These are phyloP conservation scores for Xylaria telfairii DNA, from an alignment of 495 filamentous ascomycete genomes.

Conservation along the genomic window DNA sequence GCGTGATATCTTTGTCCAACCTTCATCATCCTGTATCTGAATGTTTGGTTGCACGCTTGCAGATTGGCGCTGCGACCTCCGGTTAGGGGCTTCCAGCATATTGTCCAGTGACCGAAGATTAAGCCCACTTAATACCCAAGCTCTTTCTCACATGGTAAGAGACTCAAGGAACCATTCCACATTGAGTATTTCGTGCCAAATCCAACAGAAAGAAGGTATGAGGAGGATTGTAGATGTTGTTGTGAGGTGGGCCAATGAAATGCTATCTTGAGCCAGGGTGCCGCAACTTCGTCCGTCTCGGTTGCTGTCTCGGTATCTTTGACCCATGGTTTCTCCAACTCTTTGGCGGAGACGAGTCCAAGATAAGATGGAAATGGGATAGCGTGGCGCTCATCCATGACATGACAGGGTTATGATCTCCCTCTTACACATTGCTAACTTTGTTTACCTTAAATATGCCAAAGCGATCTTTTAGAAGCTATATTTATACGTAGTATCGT, in stretches of 20 bases:
- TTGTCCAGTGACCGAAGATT: not conserved
- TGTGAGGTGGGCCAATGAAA: not conserved
- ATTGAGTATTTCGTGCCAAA: not conserved
- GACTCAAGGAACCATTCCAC: not conserved
- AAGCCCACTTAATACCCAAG: not conserved
- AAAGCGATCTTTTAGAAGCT: not conserved
- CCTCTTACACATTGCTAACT: not conserved
- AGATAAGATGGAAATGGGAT: not conserved
- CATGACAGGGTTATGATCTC: not conserved
- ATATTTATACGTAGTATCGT: not conserved
- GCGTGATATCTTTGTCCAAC: constrained; percentile 20
- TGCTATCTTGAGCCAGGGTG: not conserved
- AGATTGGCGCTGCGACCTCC: not conserved
- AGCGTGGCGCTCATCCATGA: not conserved
- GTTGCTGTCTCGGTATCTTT: not conserved
- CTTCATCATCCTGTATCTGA: constrained; percentile 9
- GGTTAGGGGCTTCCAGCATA: no score
- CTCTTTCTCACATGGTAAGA: not conserved
- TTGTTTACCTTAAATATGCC: not conserved
- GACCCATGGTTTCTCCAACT: constrained; percentile 2
- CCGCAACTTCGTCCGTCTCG: not conserved
- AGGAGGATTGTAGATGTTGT: not conserved
- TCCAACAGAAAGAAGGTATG: not conserved
- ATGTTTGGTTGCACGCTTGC: not conserved
- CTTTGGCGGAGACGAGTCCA: not conserved